These are phyloP conservation scores for Meyerozyma guilliermondii DNA, from an alignment of 1,139 yeast species.

Conservation along the genomic window DNA sequence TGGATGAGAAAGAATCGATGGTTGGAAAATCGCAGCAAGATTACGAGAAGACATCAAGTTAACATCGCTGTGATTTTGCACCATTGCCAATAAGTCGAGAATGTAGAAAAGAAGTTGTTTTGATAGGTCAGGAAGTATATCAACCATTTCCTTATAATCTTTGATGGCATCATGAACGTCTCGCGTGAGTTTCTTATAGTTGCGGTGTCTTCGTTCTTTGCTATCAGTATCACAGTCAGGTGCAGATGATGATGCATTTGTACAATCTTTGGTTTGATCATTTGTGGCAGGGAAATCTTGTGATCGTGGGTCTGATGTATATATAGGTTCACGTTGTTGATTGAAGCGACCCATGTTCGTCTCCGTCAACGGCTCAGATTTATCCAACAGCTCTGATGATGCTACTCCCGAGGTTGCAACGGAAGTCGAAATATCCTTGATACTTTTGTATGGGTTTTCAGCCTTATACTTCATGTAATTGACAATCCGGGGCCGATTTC, in stretches of 20 bases:
- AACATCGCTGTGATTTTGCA: slow-evolving; percentile 69
- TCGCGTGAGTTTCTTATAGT: slow-evolving; percentile 41
- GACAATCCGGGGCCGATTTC: slow-evolving; percentile 53
- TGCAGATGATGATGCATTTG: slow-evolving; percentile 2
- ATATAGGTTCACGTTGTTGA: slow-evolving; percentile 3
- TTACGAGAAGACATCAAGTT: slow-evolving; percentile 92
- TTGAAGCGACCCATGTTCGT: slow-evolving; percentile 26
- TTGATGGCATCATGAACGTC: slow-evolving; percentile 68
- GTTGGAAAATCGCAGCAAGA: slow-evolving; percentile 94
- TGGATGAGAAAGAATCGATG: slow-evolving; percentile 88
- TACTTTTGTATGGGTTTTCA: slow-evolving; percentile 29
- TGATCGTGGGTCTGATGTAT: slow-evolving; percentile 2
- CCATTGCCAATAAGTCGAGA: slow-evolving; percentile 79
- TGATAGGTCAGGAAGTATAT: slow-evolving; percentile 61
- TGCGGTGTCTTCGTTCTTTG: slow-evolving; percentile 4
- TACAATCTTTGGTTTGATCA: not conserved
- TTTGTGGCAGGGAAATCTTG: not conserved
- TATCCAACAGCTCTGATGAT: slow-evolving; percentile 9
- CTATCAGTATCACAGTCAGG: slow-evolving; percentile 3
- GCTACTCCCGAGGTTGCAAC: slow-evolving; percentile 1
- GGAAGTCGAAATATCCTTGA: slow-evolving; percentile 5
- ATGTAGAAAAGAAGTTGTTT: slow-evolving; percentile 85
- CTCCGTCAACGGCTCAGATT: slow-evolving; percentile 26
- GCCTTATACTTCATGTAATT: slow-evolving; percentile 58
- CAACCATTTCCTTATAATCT: slow-evolving; percentile 66